phyloP scores from a whole-genome alignment of 108 stramenopile genomes.

The Cyclotella atomus region DNA sequence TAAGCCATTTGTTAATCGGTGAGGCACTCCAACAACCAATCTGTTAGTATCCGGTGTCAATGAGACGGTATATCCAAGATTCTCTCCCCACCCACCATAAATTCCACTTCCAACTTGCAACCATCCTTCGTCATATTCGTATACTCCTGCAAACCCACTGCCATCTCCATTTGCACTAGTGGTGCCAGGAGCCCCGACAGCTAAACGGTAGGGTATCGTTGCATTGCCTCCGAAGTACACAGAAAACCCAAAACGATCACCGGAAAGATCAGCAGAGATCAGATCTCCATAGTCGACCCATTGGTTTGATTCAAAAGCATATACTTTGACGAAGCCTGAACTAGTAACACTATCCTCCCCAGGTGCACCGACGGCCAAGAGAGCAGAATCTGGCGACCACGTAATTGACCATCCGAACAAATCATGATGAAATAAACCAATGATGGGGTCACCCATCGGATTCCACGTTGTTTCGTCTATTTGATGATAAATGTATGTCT shows the following conservation, averaged over 20 bases:
- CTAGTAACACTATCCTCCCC: constrained; percentile 16
- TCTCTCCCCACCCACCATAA: constrained; percentile 37
- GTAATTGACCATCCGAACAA: constrained; percentile 54
- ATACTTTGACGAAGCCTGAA: constrained; percentile 71
- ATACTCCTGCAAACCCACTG: constrained; percentile 39
- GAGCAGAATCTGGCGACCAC: constrained; percentile 31
- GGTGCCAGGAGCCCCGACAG: constrained; percentile 48
- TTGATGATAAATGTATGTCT: constrained; percentile 48
- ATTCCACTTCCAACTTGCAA: constrained; percentile 33
- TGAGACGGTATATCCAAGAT: constrained; percentile 41
- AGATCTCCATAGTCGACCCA: constrained; percentile 32
- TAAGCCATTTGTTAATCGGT: constrained; percentile 26
- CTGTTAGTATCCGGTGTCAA: constrained; percentile 35
- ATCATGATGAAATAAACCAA: constrained; percentile 32
- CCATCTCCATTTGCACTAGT: constrained; percentile 30
- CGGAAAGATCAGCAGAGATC: constrained; percentile 28
- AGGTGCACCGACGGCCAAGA: constrained; percentile 57
- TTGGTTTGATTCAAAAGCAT: constrained; percentile 16
- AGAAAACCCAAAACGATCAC: constrained; percentile 53
- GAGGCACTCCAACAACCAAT: constrained; percentile 38
- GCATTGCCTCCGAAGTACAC: constrained; percentile 34
- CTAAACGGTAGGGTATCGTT: constrained; percentile 29
- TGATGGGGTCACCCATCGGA: constrained; percentile 28
- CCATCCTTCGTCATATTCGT: constrained; percentile 41
- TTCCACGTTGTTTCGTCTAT: constrained; percentile 38